Conservation (phyloP, 202 grass and related monocot species). For the Schoenoplectus triqueter region DNA sequence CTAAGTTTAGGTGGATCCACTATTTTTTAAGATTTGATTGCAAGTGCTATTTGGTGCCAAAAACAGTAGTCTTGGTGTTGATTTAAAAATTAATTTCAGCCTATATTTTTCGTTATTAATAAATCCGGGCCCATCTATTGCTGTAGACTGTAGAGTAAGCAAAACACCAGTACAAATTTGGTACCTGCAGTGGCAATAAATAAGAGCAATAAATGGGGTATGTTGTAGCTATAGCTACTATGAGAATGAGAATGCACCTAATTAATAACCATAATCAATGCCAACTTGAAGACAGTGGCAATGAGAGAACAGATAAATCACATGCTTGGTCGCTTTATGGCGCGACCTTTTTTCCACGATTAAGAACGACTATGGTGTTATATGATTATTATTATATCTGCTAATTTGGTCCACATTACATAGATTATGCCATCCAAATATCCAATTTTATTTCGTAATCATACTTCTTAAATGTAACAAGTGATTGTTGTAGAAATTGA, state of each 20-base stretch:
- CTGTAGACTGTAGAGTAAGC: not conserved
- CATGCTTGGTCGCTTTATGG: conserved; percentile 29
- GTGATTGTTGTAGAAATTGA: not conserved
- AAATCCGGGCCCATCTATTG: not conserved
- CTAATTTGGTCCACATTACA: not conserved
- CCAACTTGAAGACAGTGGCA: conserved; percentile 14
- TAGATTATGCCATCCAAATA: not conserved
- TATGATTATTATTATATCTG: not conserved
- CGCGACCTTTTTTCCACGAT: not conserved
- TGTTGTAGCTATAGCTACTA: not conserved
- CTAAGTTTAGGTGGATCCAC: not conserved
- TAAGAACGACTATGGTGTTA: not conserved
- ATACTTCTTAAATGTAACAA: not conserved
- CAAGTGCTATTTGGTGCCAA: not conserved
- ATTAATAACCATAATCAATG: conserved; percentile 33
- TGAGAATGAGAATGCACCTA: conserved; percentile 29
- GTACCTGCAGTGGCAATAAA: conserved; percentile 21
- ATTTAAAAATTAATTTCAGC: not conserved
- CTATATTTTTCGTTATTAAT: not conserved
- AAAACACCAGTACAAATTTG: not conserved
- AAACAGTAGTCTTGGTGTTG: not conserved
- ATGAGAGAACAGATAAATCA: not conserved
- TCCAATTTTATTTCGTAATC: not conserved
- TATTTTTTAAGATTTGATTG: not conserved
- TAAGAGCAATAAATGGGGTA: conserved; percentile 25